phyloP scores from a whole-genome alignment of 345 rosid genomes.

The Gossypium australe region DNA sequence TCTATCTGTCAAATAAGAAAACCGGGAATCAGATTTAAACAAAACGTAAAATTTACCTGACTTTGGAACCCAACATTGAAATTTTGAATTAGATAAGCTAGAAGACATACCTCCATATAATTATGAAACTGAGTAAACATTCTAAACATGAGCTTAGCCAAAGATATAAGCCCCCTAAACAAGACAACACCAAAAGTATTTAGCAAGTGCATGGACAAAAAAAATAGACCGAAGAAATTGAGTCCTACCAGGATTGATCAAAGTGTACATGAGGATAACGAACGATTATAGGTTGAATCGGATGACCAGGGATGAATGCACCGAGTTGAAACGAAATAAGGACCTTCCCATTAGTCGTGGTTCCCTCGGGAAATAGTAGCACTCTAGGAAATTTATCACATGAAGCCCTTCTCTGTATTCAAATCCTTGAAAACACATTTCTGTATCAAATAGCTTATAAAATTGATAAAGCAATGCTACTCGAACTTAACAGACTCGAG shows the following conservation, averaged over 20 bases:
- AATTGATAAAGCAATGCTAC: slow-evolving; percentile 33
- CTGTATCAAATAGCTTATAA: slow-evolving; percentile 92
- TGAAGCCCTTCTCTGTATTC: slow-evolving; percentile 97
- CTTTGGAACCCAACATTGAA: slow-evolving; percentile 4
- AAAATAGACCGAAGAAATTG: background rate
- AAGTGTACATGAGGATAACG: slow-evolving; percentile 97
- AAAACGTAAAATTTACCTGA: background rate
- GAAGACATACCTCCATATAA: slow-evolving; percentile 78
- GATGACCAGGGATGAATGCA: slow-evolving; percentile 80
- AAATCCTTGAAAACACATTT: slow-evolving; percentile 88
- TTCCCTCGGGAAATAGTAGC: slow-evolving; percentile 95
- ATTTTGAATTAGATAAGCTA: background rate
- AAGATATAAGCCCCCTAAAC: slow-evolving; percentile 62
- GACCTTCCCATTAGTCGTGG: slow-evolving; percentile 84
- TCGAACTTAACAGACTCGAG: background rate
- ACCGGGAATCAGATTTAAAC: background rate
- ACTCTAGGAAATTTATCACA: slow-evolving; percentile 75
- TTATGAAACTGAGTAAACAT: slow-evolving; percentile 99
- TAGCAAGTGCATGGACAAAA: slow-evolving; percentile 8
- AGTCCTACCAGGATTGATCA: slow-evolving; percentile 90
- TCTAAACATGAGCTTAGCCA: slow-evolving; percentile 85
- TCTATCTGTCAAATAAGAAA: slow-evolving; percentile 51
- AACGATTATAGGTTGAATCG: slow-evolving; percentile 84
- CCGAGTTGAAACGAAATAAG: slow-evolving; percentile 93
- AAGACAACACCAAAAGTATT: slow-evolving; percentile 9